Conservation (phyloP, 805 yeast species). For the Candida bentonensis region DNA sequence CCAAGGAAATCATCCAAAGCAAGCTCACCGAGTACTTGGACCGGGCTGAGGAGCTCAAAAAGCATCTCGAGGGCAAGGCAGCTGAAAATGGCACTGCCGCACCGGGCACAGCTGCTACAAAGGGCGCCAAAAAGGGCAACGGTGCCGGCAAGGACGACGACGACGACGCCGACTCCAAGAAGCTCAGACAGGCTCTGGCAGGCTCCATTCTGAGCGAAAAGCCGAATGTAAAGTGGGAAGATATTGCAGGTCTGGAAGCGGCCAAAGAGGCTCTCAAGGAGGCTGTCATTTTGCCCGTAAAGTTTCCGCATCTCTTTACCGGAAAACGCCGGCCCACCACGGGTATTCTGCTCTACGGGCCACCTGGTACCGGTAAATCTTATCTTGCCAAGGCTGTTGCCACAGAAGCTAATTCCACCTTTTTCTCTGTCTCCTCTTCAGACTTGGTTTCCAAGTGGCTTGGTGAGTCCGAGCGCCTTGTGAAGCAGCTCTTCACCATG, state of each 20-base stretch:
- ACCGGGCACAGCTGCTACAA: conserved; percentile 41
- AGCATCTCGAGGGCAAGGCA: conserved; percentile 56
- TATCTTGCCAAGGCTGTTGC: conserved; percentile 97
- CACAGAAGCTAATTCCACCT: conserved; percentile 94
- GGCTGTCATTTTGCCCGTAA: conserved; percentile 92
- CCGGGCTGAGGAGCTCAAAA: conserved; percentile 88
- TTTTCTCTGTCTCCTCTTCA: conserved; percentile 89
- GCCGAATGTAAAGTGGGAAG: conserved; percentile 89
- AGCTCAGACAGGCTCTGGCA: conserved; percentile 77
- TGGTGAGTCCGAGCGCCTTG: conserved; percentile 96
- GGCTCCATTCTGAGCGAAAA: conserved; percentile 85
- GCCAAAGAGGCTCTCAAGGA: conserved; percentile 96
- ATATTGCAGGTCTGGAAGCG: conserved; percentile 86
- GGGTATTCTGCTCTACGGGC: conserved; percentile 80
- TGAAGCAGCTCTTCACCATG: conserved; percentile 87
- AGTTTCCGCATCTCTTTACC: conserved; percentile 86
- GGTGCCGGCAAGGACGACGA: conserved; percentile 35
- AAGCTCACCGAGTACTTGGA: conserved; percentile 84
- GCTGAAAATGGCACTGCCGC: conserved; percentile 35
- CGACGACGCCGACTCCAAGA: conserved; percentile 74
- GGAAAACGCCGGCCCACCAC: conserved; percentile 89
- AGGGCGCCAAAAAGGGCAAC: conserved; percentile 27
- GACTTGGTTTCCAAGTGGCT: conserved; percentile 97
- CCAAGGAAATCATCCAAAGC: conserved; percentile 76
- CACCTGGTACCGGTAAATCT: conserved; percentile 98